Evolutionary conservation across 2,329 filamentous ascomycete species (phyloP).

Genomic region (Ophiostoma ips): DNA sequence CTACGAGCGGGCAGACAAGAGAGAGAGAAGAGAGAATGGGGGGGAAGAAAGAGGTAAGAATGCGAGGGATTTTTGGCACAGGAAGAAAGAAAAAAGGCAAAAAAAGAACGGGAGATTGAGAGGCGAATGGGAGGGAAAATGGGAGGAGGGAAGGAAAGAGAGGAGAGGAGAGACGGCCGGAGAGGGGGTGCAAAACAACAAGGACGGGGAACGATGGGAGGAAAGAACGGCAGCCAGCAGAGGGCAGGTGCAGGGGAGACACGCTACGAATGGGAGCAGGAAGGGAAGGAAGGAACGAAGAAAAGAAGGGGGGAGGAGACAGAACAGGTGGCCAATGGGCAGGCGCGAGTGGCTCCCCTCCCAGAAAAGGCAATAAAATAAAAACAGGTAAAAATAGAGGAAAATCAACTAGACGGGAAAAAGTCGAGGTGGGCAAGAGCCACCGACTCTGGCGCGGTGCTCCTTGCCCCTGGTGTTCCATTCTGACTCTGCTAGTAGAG

Average conservation of each 20-base stretch:
- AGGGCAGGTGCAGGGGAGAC: constrained; percentile 5
- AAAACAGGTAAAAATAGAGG: constrained; percentile 6
- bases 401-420: constrained; percentile 5
- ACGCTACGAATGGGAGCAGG: constrained; percentile 1
- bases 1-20: not conserved
- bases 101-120: not conserved
- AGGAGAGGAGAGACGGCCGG: not conserved
- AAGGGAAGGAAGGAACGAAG: constrained; percentile 1
- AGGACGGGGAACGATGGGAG: constrained; percentile 1
- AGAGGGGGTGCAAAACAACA: constrained; percentile 6
- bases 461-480: constrained; percentile 1
- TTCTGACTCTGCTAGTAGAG: constrained; percentile 1
- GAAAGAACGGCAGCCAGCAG: not conserved
- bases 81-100: not conserved
- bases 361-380: constrained; percentile 7
- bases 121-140: not conserved
- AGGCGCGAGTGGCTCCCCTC: not conserved
- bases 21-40: not conserved
- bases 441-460: constrained; percentile 2
- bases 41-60: not conserved
- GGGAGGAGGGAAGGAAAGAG: constrained; percentile 4
- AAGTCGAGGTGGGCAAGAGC: not conserved
- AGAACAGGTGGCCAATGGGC: constrained; percentile 4
- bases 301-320: constrained; percentile 6
- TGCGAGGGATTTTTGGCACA: not conserved